Evolutionary conservation across 805 yeast species (phyloP), one percentile per base, ranked within the genome.

Genomic region (Candida adriatica): DNA sequence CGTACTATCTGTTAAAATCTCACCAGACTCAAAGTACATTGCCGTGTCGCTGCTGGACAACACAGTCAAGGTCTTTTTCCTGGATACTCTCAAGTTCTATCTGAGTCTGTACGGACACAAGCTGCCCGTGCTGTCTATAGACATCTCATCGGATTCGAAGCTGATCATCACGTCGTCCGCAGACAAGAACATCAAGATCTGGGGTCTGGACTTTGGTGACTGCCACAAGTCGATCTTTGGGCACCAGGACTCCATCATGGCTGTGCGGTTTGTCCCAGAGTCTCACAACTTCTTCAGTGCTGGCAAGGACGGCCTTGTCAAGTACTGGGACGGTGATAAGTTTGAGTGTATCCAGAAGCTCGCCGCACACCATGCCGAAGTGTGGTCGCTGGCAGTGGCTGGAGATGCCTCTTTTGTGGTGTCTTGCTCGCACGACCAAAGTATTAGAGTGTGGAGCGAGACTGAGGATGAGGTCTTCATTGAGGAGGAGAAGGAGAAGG

Each of bases 201-300:
- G 99, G 99, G 99, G 99, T 31, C 64, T 92, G 37, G 98, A 92
- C 56, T 92, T 92, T 59, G 99, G 99, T 59, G 99, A 92, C 59
- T 92, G 98, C 66, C 98, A 92, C 58, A 82, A 81, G 55, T 90
- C 97, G 2, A 75, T 92, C 17, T 92, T 92, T 56, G 99, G 94
- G 2, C 99, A 92, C 55, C 95, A 87, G 51, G 99, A 92, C 56
- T 80, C 95, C 4, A 84, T 92, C 37, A 85, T 90, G 95, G 69
- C 71, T 42, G 95, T 90, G 18, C 71, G 65, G 39, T 92, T 92
- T 50, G 68, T 87, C 31, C 90, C 94, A 2, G 78, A 75, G n/a
- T 68, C 83, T 10, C 95, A 90, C 54, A 75, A 88, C 55, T 88
- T 92, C 58, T 83, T 92, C 61, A 79, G 94, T 35, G 77, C 85